Conservation (phyloP, 2,329 filamentous ascomycete genomes). For the Xylaria sp. region DNA sequence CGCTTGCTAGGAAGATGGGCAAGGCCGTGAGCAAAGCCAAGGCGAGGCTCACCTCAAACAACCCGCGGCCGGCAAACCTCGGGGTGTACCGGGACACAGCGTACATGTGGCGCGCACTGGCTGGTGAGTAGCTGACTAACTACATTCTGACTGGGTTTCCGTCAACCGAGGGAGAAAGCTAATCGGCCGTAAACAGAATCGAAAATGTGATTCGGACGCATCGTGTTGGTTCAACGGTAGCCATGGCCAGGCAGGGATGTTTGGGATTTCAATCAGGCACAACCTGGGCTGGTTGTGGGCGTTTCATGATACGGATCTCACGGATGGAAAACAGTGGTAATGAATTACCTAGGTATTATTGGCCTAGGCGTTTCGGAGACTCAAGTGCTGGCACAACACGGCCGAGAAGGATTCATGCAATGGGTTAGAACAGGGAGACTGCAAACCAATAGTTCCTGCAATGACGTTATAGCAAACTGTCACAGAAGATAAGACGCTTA, state of each 20-base stretch:
- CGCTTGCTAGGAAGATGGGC: slow-evolving; percentile 10
- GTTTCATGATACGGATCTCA: too few relatives aligned
- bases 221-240: neutral
- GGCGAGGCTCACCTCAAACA: slow-evolving; percentile 24
- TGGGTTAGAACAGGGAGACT: neutral
- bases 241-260: too few relatives aligned
- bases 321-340: too few relatives aligned
- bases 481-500: too few relatives aligned
- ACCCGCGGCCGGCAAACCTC: slow-evolving; percentile 5
- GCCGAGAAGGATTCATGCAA: neutral
- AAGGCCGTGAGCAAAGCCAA: slow-evolving; percentile 26
- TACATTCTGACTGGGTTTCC: neutral
- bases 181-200: slow-evolving; percentile 13
- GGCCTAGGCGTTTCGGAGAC: too few relatives aligned
- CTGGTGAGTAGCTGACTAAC: slow-evolving; percentile 11
- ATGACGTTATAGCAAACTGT: neutral
- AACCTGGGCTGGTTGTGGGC: neutral
- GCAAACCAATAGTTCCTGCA: neutral
- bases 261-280: too few relatives aligned
- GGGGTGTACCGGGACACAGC: slow-evolving; percentile 19
- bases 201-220: slow-evolving; percentile 5
- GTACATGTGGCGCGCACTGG: slow-evolving; percentile 21
- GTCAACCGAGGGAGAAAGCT: neutral
- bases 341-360: too few relatives aligned
- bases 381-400: neutral